Percentiles rank a stretch among this genome's conserved stretches.
Evolutionary conservation across 2,329 filamentous ascomycete species (phyloP).

Genomic region (Epichloe sylvatica): DNA sequence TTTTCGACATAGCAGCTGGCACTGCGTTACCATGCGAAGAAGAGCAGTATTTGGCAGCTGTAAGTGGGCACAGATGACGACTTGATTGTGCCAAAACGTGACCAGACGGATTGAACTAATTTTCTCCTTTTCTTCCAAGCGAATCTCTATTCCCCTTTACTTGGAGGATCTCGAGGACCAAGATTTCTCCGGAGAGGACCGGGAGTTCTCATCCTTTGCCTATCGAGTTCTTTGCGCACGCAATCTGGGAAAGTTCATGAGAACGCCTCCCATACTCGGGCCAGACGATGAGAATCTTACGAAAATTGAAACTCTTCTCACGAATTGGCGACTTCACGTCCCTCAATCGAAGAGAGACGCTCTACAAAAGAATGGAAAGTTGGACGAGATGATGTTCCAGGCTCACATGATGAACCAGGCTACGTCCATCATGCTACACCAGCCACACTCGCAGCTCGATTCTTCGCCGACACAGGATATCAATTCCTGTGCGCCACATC

Average conservation of each 20-base stretch:
- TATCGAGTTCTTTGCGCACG: slow-evolving; percentile 73
- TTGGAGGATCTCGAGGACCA: slow-evolving; percentile 63
- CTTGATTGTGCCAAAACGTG: background rate
- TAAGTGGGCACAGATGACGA: slow-evolving; percentile 22
- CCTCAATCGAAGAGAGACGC: slow-evolving; percentile 58
- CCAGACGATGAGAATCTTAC: slow-evolving; percentile 39
- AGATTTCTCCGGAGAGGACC: slow-evolving; percentile 57
- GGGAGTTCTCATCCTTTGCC: slow-evolving; percentile 67
- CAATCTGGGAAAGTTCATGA: slow-evolving; percentile 65
- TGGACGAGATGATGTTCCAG: slow-evolving; percentile 88
- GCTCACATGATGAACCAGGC: slow-evolving; percentile 64
- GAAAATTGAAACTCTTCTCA: slow-evolving; percentile 38
- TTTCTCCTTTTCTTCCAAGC: slow-evolving; percentile 23
- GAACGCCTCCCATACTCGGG: slow-evolving; percentile 35
- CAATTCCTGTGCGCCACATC: slow-evolving; percentile 53
- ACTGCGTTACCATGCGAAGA: slow-evolving; percentile 74
- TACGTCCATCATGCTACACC: slow-evolving; percentile 61
- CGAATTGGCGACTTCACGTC: slow-evolving; percentile 69
- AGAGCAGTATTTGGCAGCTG: slow-evolving; percentile 48
- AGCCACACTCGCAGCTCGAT: slow-evolving; percentile 64
- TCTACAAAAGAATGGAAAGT: slow-evolving; percentile 51
- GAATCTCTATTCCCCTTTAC: slow-evolving; percentile 44
- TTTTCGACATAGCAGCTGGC: slow-evolving; percentile 52
- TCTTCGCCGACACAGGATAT: slow-evolving; percentile 42
- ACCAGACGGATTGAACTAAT: slow-evolving; percentile 2